Conservation (phyloP, 2,329 filamentous ascomycete species). For the Gnomoniopsis sp. region DNA sequence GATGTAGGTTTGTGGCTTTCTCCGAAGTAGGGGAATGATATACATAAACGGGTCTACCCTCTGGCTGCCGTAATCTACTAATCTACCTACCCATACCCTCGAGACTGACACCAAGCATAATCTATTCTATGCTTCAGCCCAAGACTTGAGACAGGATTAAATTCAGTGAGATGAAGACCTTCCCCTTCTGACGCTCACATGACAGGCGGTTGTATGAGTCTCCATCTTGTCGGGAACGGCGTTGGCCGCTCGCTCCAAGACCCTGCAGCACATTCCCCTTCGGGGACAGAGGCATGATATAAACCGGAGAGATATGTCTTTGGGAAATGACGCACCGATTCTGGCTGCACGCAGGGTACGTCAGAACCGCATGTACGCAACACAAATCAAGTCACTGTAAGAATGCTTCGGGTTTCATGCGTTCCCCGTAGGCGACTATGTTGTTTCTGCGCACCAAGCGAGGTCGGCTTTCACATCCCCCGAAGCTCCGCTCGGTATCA, state of each 20-base stretch:
- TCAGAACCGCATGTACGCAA: neutral
- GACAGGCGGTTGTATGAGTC: neutral
- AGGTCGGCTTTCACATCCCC: constrained; percentile 7
- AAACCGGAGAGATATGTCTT: neutral
- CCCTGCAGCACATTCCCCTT: constrained; percentile 1
- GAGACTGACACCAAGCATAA: neutral
- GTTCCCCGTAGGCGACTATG: neutral
- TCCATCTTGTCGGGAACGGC: neutral
- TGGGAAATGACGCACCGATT: neutral
- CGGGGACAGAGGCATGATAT: neutral
- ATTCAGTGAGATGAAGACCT: neutral
- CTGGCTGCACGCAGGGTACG: neutral
- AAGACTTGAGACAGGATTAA: neutral
- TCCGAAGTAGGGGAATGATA: neutral
- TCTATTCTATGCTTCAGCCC: neutral
- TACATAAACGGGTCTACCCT: neutral
- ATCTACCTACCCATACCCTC: neutral
- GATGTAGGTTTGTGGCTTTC: too few relatives aligned
- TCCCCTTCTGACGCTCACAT: neutral
- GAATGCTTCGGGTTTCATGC: constrained; percentile 9
- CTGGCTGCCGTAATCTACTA: neutral
- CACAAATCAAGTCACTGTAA: neutral
- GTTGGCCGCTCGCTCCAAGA: neutral
- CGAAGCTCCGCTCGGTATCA: constrained; percentile 8
- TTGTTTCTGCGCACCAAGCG: neutral